Conservation (phyloP, 345 rosid species). For the Populus pruinosa region DNA sequence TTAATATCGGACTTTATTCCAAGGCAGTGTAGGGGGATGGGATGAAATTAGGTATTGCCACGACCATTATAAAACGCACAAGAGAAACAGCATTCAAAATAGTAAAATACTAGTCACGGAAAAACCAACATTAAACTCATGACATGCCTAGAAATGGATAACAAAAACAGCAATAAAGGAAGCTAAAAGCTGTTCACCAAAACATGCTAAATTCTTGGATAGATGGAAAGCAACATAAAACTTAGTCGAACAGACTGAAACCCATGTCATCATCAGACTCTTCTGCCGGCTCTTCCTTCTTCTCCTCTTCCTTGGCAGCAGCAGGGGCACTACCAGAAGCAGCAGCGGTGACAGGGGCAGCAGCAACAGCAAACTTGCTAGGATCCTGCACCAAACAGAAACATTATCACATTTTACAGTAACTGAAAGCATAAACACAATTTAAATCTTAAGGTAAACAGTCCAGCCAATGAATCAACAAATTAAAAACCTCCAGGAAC, state of each 20-base stretch:
- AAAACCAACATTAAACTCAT: background rate
- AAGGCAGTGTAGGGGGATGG: too few species aligned
- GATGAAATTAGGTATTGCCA: too few species aligned
- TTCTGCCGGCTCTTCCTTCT: slow-evolving; percentile 71
- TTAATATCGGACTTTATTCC: too few species aligned
- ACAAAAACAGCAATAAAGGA: background rate
- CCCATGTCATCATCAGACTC: slow-evolving; percentile 97
- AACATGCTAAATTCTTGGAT: background rate
- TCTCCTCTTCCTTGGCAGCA: slow-evolving; percentile 55
- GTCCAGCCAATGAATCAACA: background rate
- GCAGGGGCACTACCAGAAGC: slow-evolving; percentile 27
- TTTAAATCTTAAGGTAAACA: background rate
- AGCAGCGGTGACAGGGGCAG: slow-evolving; percentile 36
- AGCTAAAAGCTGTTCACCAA: background rate
- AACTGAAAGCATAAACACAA: too few species aligned
- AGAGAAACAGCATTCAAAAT: background rate
- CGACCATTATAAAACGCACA: too few species aligned
- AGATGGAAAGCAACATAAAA: background rate
- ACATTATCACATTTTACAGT: background rate
- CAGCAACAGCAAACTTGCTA: slow-evolving; percentile 62
- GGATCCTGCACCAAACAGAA: slow-evolving; percentile 53
- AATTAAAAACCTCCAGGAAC: slow-evolving; percentile 57
- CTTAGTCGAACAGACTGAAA: slow-evolving; percentile 67
- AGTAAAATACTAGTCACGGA: background rate
- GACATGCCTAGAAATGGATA: background rate